These are phyloP conservation scores for Kazachstania psychrophila DNA, from an alignment of 805 yeast species.

Conservation along the genomic window DNA sequence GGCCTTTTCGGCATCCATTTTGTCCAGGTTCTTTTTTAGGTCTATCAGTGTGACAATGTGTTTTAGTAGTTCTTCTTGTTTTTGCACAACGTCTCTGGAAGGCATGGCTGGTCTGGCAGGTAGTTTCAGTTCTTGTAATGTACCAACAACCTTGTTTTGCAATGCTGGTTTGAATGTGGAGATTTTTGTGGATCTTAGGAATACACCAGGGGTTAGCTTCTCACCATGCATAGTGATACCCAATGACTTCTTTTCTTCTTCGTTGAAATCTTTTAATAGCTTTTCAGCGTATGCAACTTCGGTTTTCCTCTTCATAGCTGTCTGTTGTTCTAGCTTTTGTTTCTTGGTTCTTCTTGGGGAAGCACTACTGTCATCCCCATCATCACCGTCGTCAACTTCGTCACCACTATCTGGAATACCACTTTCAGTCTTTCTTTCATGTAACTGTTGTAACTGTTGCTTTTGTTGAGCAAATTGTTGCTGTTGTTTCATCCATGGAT, in stretches of 20 bases:
- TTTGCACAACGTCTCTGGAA: conserved; percentile 64
- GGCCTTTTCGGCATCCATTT: conserved; percentile 68
- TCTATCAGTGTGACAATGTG: conserved; percentile 67
- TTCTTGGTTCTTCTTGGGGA: conserved; percentile 25
- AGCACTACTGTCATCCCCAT: neutral
- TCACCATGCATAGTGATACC: conserved; percentile 78
- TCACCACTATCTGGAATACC: neutral
- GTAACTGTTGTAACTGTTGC: conserved; percentile 27
- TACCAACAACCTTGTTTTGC: conserved; percentile 49
- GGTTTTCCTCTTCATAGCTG: conserved; percentile 23
- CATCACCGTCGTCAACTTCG: no score
- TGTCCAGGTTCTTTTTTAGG: conserved; percentile 77
- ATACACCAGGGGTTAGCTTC: conserved; percentile 67
- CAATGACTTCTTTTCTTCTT: conserved; percentile 73
- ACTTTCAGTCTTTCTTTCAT: conserved; percentile 12
- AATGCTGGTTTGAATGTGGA: conserved; percentile 71
- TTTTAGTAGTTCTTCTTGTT: conserved; percentile 66
- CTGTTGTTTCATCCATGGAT: conserved; percentile 37
- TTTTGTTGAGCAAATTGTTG: conserved; percentile 34
- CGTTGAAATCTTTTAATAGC: conserved; percentile 38
- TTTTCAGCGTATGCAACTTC: conserved; percentile 30
- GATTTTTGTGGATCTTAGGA: conserved; percentile 67
- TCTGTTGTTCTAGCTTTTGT: conserved; percentile 27
- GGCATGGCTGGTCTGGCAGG: conserved; percentile 83
- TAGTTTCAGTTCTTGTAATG: conserved; percentile 69